These are phyloP conservation scores for Arthrobotrys megalospora DNA, from an alignment of 2,329 filamentous ascomycete species.

Conservation along the genomic window DNA sequence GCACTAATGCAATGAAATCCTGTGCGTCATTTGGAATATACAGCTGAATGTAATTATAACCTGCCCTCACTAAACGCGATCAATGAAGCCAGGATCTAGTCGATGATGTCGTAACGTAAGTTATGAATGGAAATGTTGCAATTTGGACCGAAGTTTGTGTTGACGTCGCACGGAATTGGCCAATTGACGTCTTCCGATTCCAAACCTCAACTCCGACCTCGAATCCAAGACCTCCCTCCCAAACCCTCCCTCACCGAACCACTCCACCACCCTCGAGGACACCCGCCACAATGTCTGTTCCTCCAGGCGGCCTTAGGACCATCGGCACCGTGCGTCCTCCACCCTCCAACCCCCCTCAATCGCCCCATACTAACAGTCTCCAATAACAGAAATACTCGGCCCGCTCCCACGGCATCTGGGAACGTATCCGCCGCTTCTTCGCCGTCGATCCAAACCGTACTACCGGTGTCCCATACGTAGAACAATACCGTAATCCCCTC, in stretches of 20 bases:
- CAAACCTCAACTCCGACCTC: constrained; percentile 29
- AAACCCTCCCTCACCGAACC: constrained; percentile 1
- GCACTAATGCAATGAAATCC: background rate
- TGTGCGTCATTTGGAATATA: too few relatives aligned
- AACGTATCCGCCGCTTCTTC: constrained; percentile 81
- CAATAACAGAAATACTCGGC: constrained; percentile 89
- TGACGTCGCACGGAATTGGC: constrained; percentile 19
- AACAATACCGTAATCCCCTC: constrained; percentile 88
- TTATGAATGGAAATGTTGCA: constrained; percentile 30
- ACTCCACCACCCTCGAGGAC: constrained; percentile 40
- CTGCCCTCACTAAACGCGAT: too few relatives aligned
- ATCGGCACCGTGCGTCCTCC: constrained; percentile 73
- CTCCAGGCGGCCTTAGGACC: constrained; percentile 71
- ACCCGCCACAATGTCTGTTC: constrained; percentile 57
- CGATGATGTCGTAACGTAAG: background rate
- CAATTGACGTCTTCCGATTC: constrained; percentile 48
- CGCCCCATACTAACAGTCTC: constrained; percentile 54
- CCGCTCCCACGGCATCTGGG: constrained; percentile 90
- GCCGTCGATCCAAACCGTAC: constrained; percentile 90
- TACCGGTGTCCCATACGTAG: constrained; percentile 91
- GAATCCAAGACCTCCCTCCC: background rate
- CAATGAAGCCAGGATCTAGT: background rate
- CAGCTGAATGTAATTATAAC: too few relatives aligned
- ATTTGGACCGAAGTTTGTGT: constrained; percentile 43
- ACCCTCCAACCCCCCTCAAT: constrained; percentile 50